Evolutionary conservation across 129 eudicot species (phyloP).

Genomic region (Arctium lappa): DNA sequence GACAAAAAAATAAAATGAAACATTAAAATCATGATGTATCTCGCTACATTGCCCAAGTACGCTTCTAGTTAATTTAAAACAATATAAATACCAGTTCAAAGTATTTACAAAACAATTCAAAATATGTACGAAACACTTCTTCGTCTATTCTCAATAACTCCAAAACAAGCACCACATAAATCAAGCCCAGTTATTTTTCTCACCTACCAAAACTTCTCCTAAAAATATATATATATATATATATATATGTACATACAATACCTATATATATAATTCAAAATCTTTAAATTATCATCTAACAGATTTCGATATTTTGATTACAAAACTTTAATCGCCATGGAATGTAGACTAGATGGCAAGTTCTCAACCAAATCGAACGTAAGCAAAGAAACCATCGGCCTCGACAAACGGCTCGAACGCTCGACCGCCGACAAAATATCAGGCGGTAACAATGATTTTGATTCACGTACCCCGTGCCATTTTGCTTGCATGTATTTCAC

Average conservation of each 20-base stretch:
- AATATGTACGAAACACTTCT: background rate
- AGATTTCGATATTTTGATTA: background rate
- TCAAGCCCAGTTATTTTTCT: background rate
- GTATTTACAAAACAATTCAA: background rate
- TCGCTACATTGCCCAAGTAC: too few species aligned
- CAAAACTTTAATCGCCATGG: slow-evolving; percentile 42
- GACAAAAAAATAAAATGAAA: too few species aligned
- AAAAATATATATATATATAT: too few species aligned
- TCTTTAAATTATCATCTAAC: background rate
- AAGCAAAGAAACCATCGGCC: slow-evolving; percentile 46
- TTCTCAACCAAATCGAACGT: slow-evolving; percentile 46
- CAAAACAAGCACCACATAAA: background rate
- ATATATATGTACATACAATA: background rate
- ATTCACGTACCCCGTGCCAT: slow-evolving; percentile 45
- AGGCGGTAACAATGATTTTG: background rate
- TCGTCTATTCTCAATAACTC: background rate
- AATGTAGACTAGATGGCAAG: slow-evolving; percentile 24
- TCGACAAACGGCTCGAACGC: slow-evolving; percentile 14
- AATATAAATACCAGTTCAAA: background rate
- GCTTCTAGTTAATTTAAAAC: background rate
- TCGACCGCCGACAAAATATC: slow-evolving; percentile 13
- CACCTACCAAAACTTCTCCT: slow-evolving; percentile 16
- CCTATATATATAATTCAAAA: background rate
- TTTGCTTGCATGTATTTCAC: slow-evolving; percentile 77
- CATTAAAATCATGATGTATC: too few species aligned